Evolutionary conservation across 257 asterid species (phyloP).

Genomic region (Coffea eugenioides): DNA sequence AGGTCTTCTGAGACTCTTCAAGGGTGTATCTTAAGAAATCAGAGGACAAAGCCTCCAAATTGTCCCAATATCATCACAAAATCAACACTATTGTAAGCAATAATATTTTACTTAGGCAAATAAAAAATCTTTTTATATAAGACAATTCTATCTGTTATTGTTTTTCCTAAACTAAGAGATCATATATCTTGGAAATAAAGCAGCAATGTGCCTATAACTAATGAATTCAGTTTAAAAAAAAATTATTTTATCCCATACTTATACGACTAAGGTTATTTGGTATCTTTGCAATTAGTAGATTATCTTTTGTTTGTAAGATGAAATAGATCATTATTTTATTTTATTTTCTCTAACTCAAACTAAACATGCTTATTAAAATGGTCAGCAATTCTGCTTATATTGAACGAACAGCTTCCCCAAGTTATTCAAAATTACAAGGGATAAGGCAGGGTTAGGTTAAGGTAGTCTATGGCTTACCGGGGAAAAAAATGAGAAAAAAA

Average conservation of each 20-base stretch:
- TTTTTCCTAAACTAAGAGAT: background rate
- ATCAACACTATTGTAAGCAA: background rate
- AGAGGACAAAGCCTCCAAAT: background rate
- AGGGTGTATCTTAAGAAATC: background rate
- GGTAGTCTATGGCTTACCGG: background rate
- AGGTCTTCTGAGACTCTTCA: background rate
- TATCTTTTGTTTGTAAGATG: background rate
- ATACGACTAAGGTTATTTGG: background rate
- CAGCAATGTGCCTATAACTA: background rate
- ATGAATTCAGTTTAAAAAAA: background rate
- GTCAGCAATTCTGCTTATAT: background rate
- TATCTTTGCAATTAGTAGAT: background rate
- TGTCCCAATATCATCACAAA: background rate
- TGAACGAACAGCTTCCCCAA: background rate
- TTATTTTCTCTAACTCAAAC: background rate
- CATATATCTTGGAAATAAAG: background rate
- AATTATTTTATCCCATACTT: too few relatives aligned
- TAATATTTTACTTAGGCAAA: background rate
- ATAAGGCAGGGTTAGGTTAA: background rate
- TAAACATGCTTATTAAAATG: background rate
- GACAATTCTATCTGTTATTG: background rate
- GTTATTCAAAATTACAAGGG: background rate
- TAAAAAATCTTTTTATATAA: background rate
- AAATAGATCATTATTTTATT: background rate
- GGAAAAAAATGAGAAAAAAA: background rate